Base-by-base conservation (phyloP, 1,284 basidiomycete genomes). In the Puccinia polysora region DNA sequence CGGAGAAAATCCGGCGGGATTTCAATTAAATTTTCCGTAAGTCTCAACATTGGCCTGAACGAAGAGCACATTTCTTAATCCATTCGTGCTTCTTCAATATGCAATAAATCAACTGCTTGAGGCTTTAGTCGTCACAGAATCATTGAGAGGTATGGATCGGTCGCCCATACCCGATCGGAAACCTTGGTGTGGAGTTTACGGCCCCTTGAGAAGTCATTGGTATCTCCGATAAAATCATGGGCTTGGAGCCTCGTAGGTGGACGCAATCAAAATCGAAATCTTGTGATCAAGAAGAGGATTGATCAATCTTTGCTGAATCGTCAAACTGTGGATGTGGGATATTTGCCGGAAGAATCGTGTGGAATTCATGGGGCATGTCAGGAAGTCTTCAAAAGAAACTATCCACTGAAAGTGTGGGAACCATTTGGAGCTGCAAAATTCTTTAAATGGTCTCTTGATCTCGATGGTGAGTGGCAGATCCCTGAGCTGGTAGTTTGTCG, bases 361-460 rank as follows among this genome's bases (percentile, higher is more conserved):
- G 30, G 52, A 32, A n/a, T 32, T 45, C 34, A 53, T 10, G 53
- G 55, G 34, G 32, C 64, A n/a, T 67, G 64, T 45, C 52, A 67
- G 32, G 64, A 55, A 10, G 20, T 67, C 28, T 53, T 55, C 3
- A 67, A 67, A 38, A 52, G 49, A 15, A 56, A 56, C 40, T 67
- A 67, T 20, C 64, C 32, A 12, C 53, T 67, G 25, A 43, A n/a
- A 28, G 55, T 67, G 52, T 67, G 64, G 64, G 52, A 67, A 20
- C 64, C 64, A 14, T 67, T 67, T 56, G 64, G 52, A 23, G 52
- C 64, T n/a, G 64, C 20, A n/a, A 67, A 67, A 45, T 67, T 43
- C 30, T 67, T 67, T 20, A 67, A 67, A 45, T 55, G 50, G 64
- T 25, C 40, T 28, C 36, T 67, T 45, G 64, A 67, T 30, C 18